Evolutionary conservation across 768 basidiomycete species (phyloP).

Genomic region (Plicaturopsis crispa): DNA sequence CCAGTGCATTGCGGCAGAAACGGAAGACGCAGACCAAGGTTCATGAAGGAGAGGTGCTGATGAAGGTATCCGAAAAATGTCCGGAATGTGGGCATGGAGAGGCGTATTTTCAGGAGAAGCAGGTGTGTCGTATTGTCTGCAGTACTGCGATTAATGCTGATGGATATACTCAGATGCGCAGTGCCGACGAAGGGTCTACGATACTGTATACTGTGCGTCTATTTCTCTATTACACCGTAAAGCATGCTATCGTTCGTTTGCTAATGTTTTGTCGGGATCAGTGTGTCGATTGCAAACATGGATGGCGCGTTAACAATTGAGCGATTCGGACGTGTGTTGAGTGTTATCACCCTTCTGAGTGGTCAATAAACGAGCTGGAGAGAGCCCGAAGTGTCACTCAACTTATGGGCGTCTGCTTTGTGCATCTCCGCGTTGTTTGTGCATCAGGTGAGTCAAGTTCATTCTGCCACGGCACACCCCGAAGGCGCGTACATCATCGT

Average conservation of each 20-base stretch:
- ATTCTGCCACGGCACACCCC: too few relatives aligned
- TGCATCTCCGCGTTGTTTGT: too few relatives aligned
- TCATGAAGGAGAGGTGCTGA: conserved; percentile 49
- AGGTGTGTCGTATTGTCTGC: conserved; percentile 37
- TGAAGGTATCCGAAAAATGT: conserved; percentile 83
- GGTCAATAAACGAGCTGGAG: too few relatives aligned
- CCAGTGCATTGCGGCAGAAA: conserved; percentile 79
- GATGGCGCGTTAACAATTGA: conserved; percentile 79
- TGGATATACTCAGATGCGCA: conserved; percentile 49
- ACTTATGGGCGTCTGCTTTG: too few relatives aligned
- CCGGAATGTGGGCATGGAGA: conserved; percentile 80
- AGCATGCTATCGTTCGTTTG: too few relatives aligned
- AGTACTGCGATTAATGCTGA: conserved; percentile 1
- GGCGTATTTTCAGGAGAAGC: conserved; percentile 84
- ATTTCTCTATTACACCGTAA: too few relatives aligned
- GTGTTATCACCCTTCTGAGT: too few relatives aligned
- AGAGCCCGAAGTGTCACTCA: too few relatives aligned
- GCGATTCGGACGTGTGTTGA: too few relatives aligned
- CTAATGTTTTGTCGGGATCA: conserved; percentile 17
- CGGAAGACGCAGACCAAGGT: conserved; percentile 83
- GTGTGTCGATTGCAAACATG: conserved; percentile 72
- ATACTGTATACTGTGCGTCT: conserved; percentile 84
- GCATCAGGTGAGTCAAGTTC: too few relatives aligned
- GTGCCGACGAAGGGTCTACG: conserved; percentile 92
- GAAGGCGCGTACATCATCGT: too few relatives aligned